phyloP scores from a whole-genome alignment of 2,329 filamentous ascomycete genomes.

The Monilinia vaccinii-corymbosi region DNA sequence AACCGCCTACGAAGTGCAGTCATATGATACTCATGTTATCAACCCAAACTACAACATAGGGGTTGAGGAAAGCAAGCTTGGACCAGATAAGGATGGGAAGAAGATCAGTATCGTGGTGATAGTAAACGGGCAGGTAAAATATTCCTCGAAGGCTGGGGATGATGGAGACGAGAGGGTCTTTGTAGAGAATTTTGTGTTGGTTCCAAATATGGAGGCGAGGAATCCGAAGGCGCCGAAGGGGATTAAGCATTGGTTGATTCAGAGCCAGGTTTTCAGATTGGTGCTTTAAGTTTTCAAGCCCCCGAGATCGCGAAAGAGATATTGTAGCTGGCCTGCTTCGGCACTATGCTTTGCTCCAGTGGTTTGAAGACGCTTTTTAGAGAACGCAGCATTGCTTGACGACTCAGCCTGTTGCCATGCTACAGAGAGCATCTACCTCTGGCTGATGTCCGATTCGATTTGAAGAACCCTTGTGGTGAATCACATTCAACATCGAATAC shows the following conservation, averaged over 20 bases:
- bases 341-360: too few species aligned
- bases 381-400: too few species aligned
- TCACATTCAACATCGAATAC: too few species aligned
- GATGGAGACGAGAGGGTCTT: constrained; percentile 61
- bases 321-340: neutral
- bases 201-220: constrained; percentile 61
- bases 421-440: too few species aligned
- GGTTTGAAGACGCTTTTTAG: too few species aligned
- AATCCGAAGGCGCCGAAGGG: constrained; percentile 44
- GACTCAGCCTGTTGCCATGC: too few species aligned
- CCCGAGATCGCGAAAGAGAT: neutral
- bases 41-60: constrained; percentile 57
- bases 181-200: constrained; percentile 71
- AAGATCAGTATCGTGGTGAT: constrained; percentile 66
- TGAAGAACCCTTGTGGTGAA: too few species aligned
- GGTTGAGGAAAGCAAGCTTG: constrained; percentile 39
- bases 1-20: constrained; percentile 63
- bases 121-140: constrained; percentile 63
- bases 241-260: constrained; percentile 53
- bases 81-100: constrained; percentile 40
- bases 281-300: constrained; percentile 16
- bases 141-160: constrained; percentile 42
- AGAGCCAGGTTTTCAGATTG: constrained; percentile 62
- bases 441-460: too few species aligned
- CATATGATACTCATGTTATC: constrained; percentile 68